Conservation (phyloP, 2,329 filamentous ascomycete species). For the Ascochyta koolunga region DNA sequence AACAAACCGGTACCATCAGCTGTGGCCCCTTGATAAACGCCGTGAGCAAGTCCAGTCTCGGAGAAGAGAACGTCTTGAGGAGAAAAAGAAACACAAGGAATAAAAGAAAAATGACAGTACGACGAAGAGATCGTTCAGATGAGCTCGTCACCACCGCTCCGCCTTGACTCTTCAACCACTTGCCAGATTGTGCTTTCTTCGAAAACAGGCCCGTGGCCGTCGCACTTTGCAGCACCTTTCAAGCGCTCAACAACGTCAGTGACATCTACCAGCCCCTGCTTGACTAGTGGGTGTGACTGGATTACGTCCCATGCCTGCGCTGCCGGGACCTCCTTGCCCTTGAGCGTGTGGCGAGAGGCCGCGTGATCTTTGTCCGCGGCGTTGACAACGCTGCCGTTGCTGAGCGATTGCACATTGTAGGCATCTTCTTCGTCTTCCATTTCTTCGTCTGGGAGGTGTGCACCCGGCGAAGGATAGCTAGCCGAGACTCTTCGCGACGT, state of each 20-base stretch:
- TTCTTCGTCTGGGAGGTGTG: slow-evolving; percentile 32
- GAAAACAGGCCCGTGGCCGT: slow-evolving; percentile 86
- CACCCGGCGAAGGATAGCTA: slow-evolving; percentile 49
- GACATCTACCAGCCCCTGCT: slow-evolving; percentile 79
- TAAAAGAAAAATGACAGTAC: neutral
- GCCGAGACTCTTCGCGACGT: slow-evolving; percentile 49
- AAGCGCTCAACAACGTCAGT: slow-evolving; percentile 79
- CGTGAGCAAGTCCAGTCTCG: neutral
- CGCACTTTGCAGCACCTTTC: slow-evolving; percentile 76
- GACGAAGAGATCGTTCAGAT: slow-evolving; percentile 50
- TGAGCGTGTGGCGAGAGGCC: slow-evolving; percentile 25
- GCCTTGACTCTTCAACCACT: slow-evolving; percentile 80
- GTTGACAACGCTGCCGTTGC: slow-evolving; percentile 41
- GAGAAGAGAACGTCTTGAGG: neutral
- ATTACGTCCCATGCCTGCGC: slow-evolving; percentile 84
- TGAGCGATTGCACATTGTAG: slow-evolving; percentile 39
- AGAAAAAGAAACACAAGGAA: neutral
- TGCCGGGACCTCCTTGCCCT: slow-evolving; percentile 40
- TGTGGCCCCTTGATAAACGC: slow-evolving; percentile 7
- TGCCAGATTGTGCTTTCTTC: slow-evolving; percentile 74
- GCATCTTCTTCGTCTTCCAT: slow-evolving; percentile 22
- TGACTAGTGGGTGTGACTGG: slow-evolving; percentile 77
- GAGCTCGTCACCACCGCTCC: slow-evolving; percentile 78
- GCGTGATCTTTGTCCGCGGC: slow-evolving; percentile 36
- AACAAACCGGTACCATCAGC: slow-evolving; percentile 5